phyloP scores from a whole-genome alignment of 1,284 basidiomycete species.

The Pyrrhoderma noxium region DNA sequence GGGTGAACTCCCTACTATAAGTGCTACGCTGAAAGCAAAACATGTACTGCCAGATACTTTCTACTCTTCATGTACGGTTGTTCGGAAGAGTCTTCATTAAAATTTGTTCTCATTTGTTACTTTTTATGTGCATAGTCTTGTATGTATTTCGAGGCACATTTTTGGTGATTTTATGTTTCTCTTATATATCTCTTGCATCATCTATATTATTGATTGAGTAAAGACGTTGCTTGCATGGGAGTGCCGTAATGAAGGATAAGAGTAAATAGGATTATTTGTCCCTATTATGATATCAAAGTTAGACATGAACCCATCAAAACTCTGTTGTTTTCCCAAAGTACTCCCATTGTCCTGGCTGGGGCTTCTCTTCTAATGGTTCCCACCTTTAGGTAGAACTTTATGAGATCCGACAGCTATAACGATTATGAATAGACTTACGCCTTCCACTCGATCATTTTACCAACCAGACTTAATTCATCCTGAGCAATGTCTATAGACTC shows the following conservation, averaged over 20 bases:
- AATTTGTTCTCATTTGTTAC: conserved; percentile 9
- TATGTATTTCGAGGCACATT: conserved; percentile 16
- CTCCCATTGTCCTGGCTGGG: conserved; percentile 81
- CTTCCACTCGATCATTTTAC: conserved; percentile 93
- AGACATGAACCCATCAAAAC: conserved; percentile 2
- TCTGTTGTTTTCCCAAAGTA: conserved; percentile 48
- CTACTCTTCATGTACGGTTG: not conserved
- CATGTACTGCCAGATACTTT: not conserved
- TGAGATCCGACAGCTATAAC: too few species aligned
- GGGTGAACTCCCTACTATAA: not conserved
- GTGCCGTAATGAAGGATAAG: too few species aligned
- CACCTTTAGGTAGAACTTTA: conserved; percentile 43
- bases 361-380: conserved; percentile 80
- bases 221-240: too few species aligned
- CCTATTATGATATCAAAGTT: not conserved
- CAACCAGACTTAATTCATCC: conserved; percentile 73
- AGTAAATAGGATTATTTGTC: not conserved
- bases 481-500: conserved; percentile 78
- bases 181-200: not conserved
- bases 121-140: conserved; percentile 16
- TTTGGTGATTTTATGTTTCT: conserved; percentile 3
- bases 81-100: not conserved
- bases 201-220: too few species aligned
- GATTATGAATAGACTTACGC: conserved; percentile 55
- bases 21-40: not conserved